Evolutionary conservation across 2,329 filamentous ascomycete species (phyloP), one percentile per base, ranked within the genome.

Genomic region (Aschersonia sp.): DNA sequence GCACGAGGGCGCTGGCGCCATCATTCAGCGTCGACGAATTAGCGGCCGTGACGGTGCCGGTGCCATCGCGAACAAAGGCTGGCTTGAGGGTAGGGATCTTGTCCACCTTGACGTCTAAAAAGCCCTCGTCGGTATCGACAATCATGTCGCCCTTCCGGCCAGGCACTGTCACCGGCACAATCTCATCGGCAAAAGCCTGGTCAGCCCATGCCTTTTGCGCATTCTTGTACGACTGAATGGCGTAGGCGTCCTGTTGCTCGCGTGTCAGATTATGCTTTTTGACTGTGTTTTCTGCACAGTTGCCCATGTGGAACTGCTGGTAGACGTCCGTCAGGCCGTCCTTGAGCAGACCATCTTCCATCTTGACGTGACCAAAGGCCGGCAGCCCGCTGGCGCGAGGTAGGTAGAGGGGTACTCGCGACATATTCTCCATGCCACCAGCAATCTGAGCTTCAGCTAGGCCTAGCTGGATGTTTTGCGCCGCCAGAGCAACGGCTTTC

Each of bases 381-480:
- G 89, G 86, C 56, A 92, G 73, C 52, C 84, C 78, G 59, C 81
- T 87, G n/a, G 88, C 80, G 32, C 92, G 80, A 5, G 85, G 81
- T 31, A 94, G 69, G 62, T 96, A 97, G 67, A 94, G 94, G 3
- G 92, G 92, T 4, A 95, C 88, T 40, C 85, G 78, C 5, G 86
- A 87, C 92, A 98, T 98, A 67, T 87, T 96, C 71, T 98, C 92
- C 85, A 98, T 96, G 47, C 92, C 92, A 52, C 92, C 92, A 1
- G 92, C 92, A 5, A 97, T 75, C 63, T 94, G 85, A 0, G 85
- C 89, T 59, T 94, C 86, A 12, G 88, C 79, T 7, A 94, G 75
- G 4, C 92, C 91, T 9, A 98, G 77, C 66, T 96, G 87, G 57
- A 97, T 95, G 60, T 94, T 92, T 61, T 95, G 88, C 1, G 91